These are phyloP conservation scores for Macrocybe gigantea DNA, from an alignment of 768 basidiomycete species.

Conservation along the genomic window DNA sequence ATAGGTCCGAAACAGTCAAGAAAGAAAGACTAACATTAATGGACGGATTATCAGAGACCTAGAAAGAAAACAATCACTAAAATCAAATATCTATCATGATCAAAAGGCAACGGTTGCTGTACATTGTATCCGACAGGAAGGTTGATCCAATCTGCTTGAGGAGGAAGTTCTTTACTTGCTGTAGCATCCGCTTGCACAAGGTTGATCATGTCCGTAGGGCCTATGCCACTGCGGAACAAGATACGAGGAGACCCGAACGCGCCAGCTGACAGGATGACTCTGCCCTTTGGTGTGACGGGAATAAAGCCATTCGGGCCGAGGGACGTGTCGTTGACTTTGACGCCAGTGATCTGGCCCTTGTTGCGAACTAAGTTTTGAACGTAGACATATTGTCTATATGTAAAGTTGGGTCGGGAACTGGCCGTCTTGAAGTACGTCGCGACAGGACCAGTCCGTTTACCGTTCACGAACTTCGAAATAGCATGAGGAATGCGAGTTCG, in stretches of 20 bases:
- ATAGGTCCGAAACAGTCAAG: not conserved
- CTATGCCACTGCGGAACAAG: constrained; percentile 57
- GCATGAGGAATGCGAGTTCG: not conserved
- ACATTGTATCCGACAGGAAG: constrained; percentile 45
- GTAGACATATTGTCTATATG: constrained; percentile 39
- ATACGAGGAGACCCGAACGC: constrained; percentile 51
- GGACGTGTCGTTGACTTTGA: constrained; percentile 54
- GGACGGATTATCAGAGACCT: constrained; percentile 58
- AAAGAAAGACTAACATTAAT: constrained; percentile 39
- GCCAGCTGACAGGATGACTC: constrained; percentile 56
- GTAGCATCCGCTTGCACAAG: constrained; percentile 40
- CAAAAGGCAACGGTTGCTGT: not conserved
- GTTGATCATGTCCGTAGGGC: constrained; percentile 51
- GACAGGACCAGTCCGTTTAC: constrained; percentile 50
- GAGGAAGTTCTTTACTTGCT: constrained; percentile 40
- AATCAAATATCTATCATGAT: not conserved
- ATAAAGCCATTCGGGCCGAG: constrained; percentile 51
- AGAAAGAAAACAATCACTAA: not conserved
- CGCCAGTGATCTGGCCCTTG: constrained; percentile 49
- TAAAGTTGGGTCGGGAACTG: constrained; percentile 43
- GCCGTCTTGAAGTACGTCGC: constrained; percentile 59
- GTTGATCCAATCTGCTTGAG: constrained; percentile 45
- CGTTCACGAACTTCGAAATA: constrained; percentile 29
- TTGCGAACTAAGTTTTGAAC: constrained; percentile 52
- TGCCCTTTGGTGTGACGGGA: constrained; percentile 47